These are phyloP conservation scores for Ammopiptanthus mongolicus DNA, from an alignment of 306 rosid genomes.

Conservation along the genomic window DNA sequence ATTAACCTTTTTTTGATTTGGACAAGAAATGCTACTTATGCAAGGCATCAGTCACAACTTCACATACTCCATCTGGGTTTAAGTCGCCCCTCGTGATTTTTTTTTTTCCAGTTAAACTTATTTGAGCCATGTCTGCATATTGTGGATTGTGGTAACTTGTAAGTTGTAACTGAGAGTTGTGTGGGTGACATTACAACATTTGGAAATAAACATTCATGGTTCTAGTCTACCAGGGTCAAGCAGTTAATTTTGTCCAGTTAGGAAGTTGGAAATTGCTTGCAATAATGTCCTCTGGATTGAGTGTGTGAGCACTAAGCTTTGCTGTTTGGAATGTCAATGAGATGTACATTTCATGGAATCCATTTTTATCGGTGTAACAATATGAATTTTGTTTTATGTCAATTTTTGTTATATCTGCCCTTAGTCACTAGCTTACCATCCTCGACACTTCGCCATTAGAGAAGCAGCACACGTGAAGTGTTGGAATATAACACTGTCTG, in stretches of 20 bases:
- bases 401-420: background rate
- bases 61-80: background rate
- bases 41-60: background rate
- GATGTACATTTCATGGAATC: background rate
- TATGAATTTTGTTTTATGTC: slow-evolving; percentile 6
- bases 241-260: slow-evolving; percentile 3
- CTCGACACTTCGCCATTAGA: background rate
- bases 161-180: background rate
- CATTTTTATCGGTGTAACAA: background rate
- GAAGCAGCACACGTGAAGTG: background rate
- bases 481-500: background rate
- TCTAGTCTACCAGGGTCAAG: background rate
- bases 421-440: background rate
- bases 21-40: background rate
- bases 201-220: slow-evolving; percentile 1
- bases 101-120: background rate
- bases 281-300: background rate
- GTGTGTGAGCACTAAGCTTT: background rate
- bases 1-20: background rate
- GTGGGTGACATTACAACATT: background rate
- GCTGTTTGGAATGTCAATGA: background rate
- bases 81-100: background rate
- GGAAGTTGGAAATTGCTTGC: background rate
- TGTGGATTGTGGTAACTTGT: background rate
- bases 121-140: background rate